Conservation (phyloP, 2,329 filamentous ascomycete genomes). For the Microsporum ferrugineum region DNA sequence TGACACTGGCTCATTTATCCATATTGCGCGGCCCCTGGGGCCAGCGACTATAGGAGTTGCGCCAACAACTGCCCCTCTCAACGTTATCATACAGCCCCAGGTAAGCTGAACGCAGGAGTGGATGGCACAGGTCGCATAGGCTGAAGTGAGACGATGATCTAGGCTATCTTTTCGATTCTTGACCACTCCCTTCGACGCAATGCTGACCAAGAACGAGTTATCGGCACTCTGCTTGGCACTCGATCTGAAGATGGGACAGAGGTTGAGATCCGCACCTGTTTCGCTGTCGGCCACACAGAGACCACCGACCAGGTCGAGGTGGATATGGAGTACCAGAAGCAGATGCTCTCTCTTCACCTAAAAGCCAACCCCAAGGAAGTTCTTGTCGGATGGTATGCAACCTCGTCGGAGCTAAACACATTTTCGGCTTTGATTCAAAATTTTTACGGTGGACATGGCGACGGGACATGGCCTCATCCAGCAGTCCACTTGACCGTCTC, state of each 20-base stretch:
- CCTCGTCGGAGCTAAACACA: constrained; percentile 89
- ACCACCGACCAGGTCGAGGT: constrained; percentile 98
- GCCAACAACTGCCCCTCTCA: constrained; percentile 79
- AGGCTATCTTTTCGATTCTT: constrained; percentile 56
- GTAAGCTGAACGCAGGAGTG: constrained; percentile 40
- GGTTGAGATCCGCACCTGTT: constrained; percentile 90
- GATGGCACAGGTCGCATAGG: neutral
- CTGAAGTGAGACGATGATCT: constrained; percentile 6
- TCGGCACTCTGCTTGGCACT: constrained; percentile 85
- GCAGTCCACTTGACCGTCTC: constrained; percentile 93
- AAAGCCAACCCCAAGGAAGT: constrained; percentile 89
- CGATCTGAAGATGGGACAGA: constrained; percentile 95
- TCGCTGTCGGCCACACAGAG: constrained; percentile 96
- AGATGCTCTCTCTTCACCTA: constrained; percentile 90
- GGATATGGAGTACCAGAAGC: constrained; percentile 99
- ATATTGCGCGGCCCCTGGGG: constrained; percentile 84
- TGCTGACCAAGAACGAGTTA: constrained; percentile 86
- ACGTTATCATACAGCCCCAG: constrained; percentile 91
- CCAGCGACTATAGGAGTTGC: constrained; percentile 67
- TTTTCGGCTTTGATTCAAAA: constrained; percentile 99
- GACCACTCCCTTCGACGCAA: constrained; percentile 92
- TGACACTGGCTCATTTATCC: constrained; percentile 75
- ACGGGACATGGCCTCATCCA: constrained; percentile 94
- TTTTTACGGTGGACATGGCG: constrained; percentile 95
- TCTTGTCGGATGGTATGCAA: constrained; percentile 97